Evolutionary conservation across 805 yeast species (phyloP), one percentile per base, ranked within the genome.

Genomic region (Sugiyamaella marilandica): DNA sequence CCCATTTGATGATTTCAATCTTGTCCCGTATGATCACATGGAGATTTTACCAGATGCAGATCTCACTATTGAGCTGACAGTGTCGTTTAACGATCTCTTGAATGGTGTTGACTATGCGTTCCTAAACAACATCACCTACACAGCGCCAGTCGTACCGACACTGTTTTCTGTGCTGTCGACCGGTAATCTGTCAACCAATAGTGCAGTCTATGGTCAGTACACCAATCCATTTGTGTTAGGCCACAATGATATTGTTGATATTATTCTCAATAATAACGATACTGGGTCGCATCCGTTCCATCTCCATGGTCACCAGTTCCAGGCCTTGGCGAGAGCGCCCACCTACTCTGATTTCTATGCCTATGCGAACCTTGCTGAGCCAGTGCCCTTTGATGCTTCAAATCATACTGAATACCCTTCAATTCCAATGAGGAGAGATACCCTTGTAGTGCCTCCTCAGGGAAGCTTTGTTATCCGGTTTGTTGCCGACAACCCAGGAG

Each of bases 211-310:
- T 61, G 99, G 99, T 62, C 68, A 85, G 47, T 85, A 87, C 73
- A 85, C 95, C 50, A 77, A 90, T 65, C 62, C 96, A 0, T 75
- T 78, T 65, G 88, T 92, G 13, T 73, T 92, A 53, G 79, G 81
- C 58, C 75, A 81, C 61, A 78, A 76, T 63, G 87, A 78, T 62
- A 73, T 86, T 54, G 79, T 92, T 33, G 95, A 92, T 66, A 79
- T 92, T 60, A 86, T 87, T 7, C 65, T 92, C 41, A 92, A 92
- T 75, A 91, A 90, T 71, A 73, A 72, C 55, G 99, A 92, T 70
- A 80, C 95, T 3, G 97, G 98, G 66, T 85, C 77, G 62, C 99
- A 92, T 74, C 98, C 99, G 31, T 92, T 92, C 94, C 99, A 92
- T 73, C 74, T 92, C 67, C 99, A 92, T 73, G 99, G 99, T 49